Conservation (phyloP, 2,329 filamentous ascomycete genomes). For the Sclerotinia nivalis region DNA sequence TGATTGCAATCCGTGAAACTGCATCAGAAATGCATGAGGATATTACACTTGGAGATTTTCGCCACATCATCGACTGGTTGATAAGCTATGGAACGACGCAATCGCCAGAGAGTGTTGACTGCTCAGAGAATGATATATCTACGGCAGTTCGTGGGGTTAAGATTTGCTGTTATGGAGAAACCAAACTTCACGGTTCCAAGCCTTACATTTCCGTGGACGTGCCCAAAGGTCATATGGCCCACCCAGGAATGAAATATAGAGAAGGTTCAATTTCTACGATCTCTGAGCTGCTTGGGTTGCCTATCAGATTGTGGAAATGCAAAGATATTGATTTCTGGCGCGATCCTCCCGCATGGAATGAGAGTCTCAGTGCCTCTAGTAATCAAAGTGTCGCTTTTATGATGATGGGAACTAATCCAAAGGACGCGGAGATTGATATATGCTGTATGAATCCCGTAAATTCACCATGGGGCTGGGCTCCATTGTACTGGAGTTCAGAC, state of each 20-base stretch:
- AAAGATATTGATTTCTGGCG: neutral
- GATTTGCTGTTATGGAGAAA: too few species aligned
- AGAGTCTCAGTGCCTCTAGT: neutral
- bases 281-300: neutral
- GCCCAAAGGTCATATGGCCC: neutral
- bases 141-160: too few species aligned
- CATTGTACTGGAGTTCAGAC: conserved; percentile 8
- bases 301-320: neutral
- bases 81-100: too few species aligned
- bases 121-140: too few species aligned
- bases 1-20: too few species aligned
- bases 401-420: neutral
- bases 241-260: neutral
- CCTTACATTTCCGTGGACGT: neutral
- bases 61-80: too few species aligned
- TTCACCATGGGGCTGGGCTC: conserved; percentile 16
- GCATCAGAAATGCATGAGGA: too few species aligned
- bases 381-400: neutral
- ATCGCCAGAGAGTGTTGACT: too few species aligned
- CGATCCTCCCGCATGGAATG: too few species aligned
- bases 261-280: neutral
- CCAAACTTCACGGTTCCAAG: too few species aligned
- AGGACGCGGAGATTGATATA: conserved; percentile 11
- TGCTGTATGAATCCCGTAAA: neutral
- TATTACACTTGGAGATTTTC: too few species aligned